These are phyloP conservation scores for Inosperma sp. DNA, from an alignment of 768 basidiomycete genomes.

Conservation along the genomic window DNA sequence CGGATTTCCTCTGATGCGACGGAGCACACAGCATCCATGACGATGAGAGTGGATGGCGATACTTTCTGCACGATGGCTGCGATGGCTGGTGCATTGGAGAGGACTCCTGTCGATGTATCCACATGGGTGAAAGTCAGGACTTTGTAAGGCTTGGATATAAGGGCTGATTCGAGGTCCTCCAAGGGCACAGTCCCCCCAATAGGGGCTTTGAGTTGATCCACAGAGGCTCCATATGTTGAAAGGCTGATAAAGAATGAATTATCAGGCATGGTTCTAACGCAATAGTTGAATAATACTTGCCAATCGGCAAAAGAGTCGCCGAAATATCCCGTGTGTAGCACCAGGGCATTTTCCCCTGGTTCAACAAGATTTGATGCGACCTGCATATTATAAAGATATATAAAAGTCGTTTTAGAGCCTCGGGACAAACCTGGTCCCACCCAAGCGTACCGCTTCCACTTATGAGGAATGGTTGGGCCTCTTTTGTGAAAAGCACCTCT, in stretches of 20 bases:
- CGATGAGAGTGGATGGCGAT: conserved; percentile 82
- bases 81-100: conserved; percentile 78
- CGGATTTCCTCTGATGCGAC: conserved; percentile 94
- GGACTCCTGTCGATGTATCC: conserved; percentile 85
- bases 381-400: conserved; percentile 31
- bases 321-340: conserved; percentile 87
- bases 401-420: not conserved
- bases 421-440: conserved; percentile 76
- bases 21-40: conserved; percentile 93
- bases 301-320: conserved; percentile 88
- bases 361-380: conserved; percentile 90
- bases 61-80: conserved; percentile 65
- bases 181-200: conserved; percentile 72
- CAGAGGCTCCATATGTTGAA: conserved; percentile 82
- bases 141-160: conserved; percentile 81
- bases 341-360: conserved; percentile 64
- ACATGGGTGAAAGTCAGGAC: conserved; percentile 92
- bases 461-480: conserved; percentile 87
- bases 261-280: not conserved
- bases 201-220: conserved; percentile 76
- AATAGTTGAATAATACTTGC: conserved; percentile 37
- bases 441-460: conserved; percentile 94
- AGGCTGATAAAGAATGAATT: conserved; percentile 43
- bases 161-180: conserved; percentile 58
- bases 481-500: conserved; percentile 71